Percentiles rank a stretch among this genome's conserved stretches.
Conservation (phyloP, 768 basidiomycete genomes). For the Naganishia vaughanmartiniae region DNA sequence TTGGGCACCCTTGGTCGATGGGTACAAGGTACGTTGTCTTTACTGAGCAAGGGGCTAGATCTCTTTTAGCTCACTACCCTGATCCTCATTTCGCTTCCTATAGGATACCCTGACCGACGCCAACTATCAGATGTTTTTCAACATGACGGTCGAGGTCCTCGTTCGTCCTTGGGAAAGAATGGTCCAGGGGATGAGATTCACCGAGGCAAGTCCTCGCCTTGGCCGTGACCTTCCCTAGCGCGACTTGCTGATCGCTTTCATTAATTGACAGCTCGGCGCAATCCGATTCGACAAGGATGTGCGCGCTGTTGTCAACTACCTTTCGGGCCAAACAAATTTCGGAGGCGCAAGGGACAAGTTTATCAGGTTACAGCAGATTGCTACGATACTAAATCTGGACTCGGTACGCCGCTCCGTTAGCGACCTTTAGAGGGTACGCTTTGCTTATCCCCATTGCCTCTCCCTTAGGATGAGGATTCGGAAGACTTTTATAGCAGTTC, state of each 20-base stretch:
- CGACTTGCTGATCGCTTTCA: neutral
- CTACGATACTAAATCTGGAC: conserved; percentile 85
- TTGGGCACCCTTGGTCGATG: conserved; percentile 82
- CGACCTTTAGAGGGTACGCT: neutral
- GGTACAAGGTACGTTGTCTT: conserved; percentile 67
- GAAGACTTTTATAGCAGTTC: conserved; percentile 92
- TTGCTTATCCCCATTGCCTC: no score
- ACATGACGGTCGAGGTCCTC: conserved; percentile 76
- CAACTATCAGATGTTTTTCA: conserved; percentile 84
- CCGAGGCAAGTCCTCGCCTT: conserved; percentile 63
- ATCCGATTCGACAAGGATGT: conserved; percentile 92
- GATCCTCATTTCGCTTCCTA: neutral
- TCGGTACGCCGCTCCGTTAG: conserved; percentile 53
- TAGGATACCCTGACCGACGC: conserved; percentile 82
- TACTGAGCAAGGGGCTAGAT: neutral
- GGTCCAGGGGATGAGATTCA: conserved; percentile 73
- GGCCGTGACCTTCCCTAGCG: neutral
- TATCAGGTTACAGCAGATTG: conserved; percentile 83
- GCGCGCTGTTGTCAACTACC: conserved; percentile 73
- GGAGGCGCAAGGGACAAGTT: conserved; percentile 92
- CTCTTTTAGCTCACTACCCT: neutral
- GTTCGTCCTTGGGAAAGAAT: conserved; percentile 96
- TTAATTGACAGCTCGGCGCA: conserved; percentile 71
- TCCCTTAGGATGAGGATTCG: conserved; percentile 78
- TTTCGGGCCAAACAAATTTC: conserved; percentile 82